Conservation (phyloP, 345 rosid species). For the Syzygium jambos region DNA sequence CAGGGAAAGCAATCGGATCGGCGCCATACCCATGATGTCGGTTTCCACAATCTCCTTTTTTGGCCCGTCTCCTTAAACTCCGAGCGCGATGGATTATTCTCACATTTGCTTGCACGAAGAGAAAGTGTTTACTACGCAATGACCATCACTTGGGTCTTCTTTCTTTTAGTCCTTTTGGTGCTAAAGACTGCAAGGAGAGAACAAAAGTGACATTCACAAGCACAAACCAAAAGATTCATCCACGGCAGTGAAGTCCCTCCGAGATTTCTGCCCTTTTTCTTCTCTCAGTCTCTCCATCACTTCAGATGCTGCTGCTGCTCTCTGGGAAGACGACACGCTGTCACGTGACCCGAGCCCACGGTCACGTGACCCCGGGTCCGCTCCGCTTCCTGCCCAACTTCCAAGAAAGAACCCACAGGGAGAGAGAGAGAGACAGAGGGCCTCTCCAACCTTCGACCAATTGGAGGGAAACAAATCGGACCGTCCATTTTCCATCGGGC, state of each 20-base stretch:
- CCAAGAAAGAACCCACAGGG: not conserved
- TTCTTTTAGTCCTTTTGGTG: not conserved
- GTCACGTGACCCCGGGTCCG: not conserved
- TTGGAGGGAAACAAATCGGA: slow-evolving; percentile 35
- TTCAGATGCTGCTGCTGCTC: not conserved
- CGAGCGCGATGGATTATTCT: too few relatives aligned
- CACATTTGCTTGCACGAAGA: not conserved
- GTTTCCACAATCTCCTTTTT: not conserved
- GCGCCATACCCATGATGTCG: not conserved
- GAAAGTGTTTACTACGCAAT: not conserved
- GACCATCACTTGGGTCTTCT: not conserved
- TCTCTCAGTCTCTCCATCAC: not conserved
- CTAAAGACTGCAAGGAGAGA: not conserved
- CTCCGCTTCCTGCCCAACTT: not conserved
- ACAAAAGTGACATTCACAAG: not conserved
- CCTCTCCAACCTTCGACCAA: not conserved
- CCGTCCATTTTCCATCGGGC: slow-evolving; percentile 16
- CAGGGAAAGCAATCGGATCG: not conserved
- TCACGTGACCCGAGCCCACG: not conserved
- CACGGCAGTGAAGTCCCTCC: not conserved
- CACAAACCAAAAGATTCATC: not conserved
- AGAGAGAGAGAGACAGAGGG: not conserved
- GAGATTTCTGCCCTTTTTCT: not conserved
- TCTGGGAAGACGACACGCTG: not conserved
- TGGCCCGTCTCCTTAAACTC: not conserved